Evolutionary conservation across 2,329 filamentous ascomycete species (phyloP), one percentile per base, ranked within the genome.

Genomic region (Aureobasidium lini): DNA sequence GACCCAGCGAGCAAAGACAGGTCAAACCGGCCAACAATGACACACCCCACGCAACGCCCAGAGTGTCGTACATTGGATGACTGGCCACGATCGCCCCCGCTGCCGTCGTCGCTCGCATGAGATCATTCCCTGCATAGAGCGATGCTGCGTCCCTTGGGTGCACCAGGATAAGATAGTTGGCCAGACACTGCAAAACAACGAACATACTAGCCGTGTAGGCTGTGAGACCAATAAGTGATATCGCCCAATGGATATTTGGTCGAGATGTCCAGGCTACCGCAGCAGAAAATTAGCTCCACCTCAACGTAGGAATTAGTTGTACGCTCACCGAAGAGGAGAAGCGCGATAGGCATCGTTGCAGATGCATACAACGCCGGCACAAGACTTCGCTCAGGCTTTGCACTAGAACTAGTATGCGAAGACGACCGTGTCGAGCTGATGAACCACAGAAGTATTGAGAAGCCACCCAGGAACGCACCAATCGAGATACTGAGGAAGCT

Each of bases 81-180:
- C 43, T 46, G 8, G 43, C 43, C 16, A 46, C 18, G 16, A 46
- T 29, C 4, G 18, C 43, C 7, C 6, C 18, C 43, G 43, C 32
- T 34, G 32, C 32, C 32, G 32, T 34, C 32, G 32, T 34, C 32
- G 32, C 32, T 34, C 32, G 32, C 32, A 34, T 46, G 23, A 46
- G 7, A 29, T 46, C 82, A 66, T 84, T 86, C 6, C 76, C 81
- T 0, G 83, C 82, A 66, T 86, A 84, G 23, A 85, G 71, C 50
- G 76, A 80, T 39, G 83, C 82, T 0, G 82, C 81, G 66, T 75
- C 75, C 61, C 71, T 68, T 6, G 74, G 74, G 62, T 76, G 75
- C 7, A 68, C 68, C 48, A 74, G 59, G 6, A 72, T 71, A 52
- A 76, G 65, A 34, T 34, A 34, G 32, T 34, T 34, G 32, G 32